phyloP scores from a whole-genome alignment of 345 rosid genomes.

The Turritis glabra region DNA sequence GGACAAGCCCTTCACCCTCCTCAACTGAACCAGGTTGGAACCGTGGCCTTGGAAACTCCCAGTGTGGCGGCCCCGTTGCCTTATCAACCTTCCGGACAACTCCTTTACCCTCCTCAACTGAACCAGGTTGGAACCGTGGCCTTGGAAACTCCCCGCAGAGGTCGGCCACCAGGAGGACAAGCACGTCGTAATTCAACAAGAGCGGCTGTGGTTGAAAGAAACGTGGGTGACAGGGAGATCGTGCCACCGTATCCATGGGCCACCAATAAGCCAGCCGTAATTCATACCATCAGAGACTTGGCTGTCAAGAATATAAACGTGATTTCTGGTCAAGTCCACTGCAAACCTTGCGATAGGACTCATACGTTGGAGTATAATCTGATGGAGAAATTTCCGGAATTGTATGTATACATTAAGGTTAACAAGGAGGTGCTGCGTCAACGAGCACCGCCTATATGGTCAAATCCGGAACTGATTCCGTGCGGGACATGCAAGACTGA shows the following conservation, averaged over 20 bases:
- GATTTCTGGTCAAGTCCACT: constrained; percentile 54
- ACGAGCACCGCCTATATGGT: constrained; percentile 66
- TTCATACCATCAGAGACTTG: constrained; percentile 44
- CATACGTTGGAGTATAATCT: constrained; percentile 52
- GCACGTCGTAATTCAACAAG: constrained; percentile 6
- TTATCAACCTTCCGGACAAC: not conserved
- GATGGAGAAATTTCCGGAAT: constrained; percentile 48
- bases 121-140: not conserved
- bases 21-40: not conserved
- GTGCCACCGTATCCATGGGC: constrained; percentile 59
- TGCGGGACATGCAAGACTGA: constrained; percentile 54
- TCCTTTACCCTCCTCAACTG: constrained; percentile 1
- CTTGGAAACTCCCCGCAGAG: not conserved
- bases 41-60: not conserved
- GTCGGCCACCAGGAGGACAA: constrained; percentile 13
- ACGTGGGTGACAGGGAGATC: not conserved
- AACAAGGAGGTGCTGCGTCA: constrained; percentile 51
- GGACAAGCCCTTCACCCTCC: not conserved
- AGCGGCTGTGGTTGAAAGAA: not conserved
- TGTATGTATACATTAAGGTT: constrained; percentile 43
- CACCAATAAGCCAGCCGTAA: constrained; percentile 46
- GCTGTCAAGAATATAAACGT: constrained; percentile 27
- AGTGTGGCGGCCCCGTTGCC: too few relatives aligned
- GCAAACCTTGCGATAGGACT: constrained; percentile 58
- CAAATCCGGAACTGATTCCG: constrained; percentile 44